Percentiles rank a stretch among this genome's conserved stretches.
Conservation (phyloP, 805 yeast species). For the Sugiyamaella qingdaonensis region DNA sequence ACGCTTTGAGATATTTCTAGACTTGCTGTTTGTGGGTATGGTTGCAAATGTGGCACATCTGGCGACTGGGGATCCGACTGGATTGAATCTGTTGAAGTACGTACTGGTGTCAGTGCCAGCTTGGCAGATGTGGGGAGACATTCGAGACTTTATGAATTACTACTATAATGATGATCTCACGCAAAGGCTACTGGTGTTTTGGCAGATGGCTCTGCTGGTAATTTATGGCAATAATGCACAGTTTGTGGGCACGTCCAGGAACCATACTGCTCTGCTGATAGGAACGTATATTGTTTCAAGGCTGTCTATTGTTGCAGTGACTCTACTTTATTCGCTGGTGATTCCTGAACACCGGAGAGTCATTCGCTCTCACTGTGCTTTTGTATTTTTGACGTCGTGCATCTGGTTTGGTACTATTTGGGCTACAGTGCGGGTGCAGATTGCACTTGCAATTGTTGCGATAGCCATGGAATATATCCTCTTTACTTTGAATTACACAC, state of each 20-base stretch:
- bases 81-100: conserved; percentile 45
- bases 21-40: conserved; percentile 60
- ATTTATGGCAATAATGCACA: conserved; percentile 48
- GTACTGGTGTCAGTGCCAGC: conserved; percentile 51
- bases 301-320: conserved; percentile 34
- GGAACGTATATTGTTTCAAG: conserved; percentile 49
- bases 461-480: conserved; percentile 38
- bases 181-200: conserved; percentile 49
- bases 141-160: conserved; percentile 60
- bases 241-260: conserved; percentile 35
- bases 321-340: conserved; percentile 41
- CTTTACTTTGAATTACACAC: conserved; percentile 31
- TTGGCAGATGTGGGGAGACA: conserved; percentile 64
- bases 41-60: conserved; percentile 54
- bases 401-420: conserved; percentile 54
- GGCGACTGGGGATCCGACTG: conserved; percentile 49
- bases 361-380: conserved; percentile 38
- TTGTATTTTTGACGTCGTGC: conserved; percentile 35
- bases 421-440: conserved; percentile 42
- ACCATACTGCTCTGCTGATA: conserved; percentile 40
- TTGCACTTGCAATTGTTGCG: conserved; percentile 42
- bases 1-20: conserved; percentile 55
- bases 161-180: conserved; percentile 57
- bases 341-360: conserved; percentile 47
- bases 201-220: conserved; percentile 49